Base-by-base conservation (phyloP, 306 rosid species). In the Quercus aquifolioides region DNA sequence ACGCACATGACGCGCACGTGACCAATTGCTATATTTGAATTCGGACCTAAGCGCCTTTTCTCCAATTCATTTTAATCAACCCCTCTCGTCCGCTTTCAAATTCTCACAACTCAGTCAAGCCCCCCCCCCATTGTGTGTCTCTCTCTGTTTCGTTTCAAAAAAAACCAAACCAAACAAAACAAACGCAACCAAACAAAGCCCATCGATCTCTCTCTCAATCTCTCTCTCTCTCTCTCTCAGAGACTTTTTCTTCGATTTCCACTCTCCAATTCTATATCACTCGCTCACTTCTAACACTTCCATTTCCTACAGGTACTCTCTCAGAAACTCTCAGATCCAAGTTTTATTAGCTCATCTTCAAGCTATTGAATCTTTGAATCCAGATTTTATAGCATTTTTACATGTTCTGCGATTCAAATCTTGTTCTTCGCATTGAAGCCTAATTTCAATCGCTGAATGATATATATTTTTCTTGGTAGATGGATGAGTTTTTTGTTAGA, bases 41-140 rank as follows among this genome's bases (percentile, higher is more conserved):
- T 83, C 91, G 89, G 89, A 88, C 91, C 68, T 70, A 54, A 85
- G 87, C 87, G 89, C 92, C 80, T 62, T 78, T 83, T 69, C 73
- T 87, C 73, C 77, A 84, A 82, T 87, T 79, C 81, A 83, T 9
- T 83, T 89, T 64, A 86, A 83, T 84, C 35, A 72, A 67, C 20
- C 81, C 38, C 67, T 68, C 46, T 54, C 80, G 84, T 82, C 91
- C 87, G 77, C 51, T 56, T 91, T 86, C 93, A 87, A 91, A 88
- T 72, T 88, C 74, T 18, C 43, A 38, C 43, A 38, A 38, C 43
- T 38, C 80, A 55, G 74, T 70, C 81, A 52, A 57, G 19, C 60
- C 82, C 74, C 58, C 65, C 65, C 21, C 43, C 4, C 72, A 38
- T 56, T 87, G 81, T 80, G 65, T 23, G 6, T 59, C 15, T 59